Evolutionary conservation across 129 eudicot genomes (phyloP).

Genomic region (Lactuca sativa): DNA sequence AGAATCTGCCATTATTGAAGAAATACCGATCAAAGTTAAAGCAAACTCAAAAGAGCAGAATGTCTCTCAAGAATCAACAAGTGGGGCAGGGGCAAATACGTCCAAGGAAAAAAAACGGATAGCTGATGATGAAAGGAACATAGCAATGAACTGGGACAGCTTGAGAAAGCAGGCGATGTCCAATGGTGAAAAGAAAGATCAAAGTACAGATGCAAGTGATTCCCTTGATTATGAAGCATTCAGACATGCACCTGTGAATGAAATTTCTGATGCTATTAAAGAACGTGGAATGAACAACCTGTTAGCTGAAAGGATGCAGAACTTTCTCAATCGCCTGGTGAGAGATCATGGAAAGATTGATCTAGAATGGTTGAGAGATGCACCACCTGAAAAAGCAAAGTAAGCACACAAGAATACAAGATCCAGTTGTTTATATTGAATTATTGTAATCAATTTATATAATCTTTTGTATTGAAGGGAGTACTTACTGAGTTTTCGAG

Average conservation of each 20-base stretch:
- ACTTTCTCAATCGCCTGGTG: slow-evolving; percentile 76
- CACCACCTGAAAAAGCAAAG: slow-evolving; percentile 86
- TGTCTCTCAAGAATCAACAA: slow-evolving; percentile 32
- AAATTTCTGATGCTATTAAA: slow-evolving; percentile 68
- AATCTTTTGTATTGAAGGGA: slow-evolving; percentile 49
- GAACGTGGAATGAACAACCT: slow-evolving; percentile 96
- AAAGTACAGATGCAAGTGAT: slow-evolving; percentile 56
- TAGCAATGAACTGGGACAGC: slow-evolving; percentile 72
- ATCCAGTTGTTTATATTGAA: neutral
- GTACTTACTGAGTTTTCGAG: slow-evolving; percentile 71
- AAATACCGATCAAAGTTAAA: slow-evolving; percentile 16
- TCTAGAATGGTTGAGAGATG: slow-evolving; percentile 91
- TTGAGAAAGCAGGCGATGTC: slow-evolving; percentile 58
- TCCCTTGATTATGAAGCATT: slow-evolving; percentile 87
- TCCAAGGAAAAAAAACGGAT: slow-evolving; percentile 48
- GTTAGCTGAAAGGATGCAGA: slow-evolving; percentile 91
- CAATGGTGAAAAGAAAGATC: slow-evolving; percentile 45
- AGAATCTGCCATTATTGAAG: slow-evolving; percentile 7
- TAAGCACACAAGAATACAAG: slow-evolving; percentile 31
- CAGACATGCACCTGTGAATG: slow-evolving; percentile 61
- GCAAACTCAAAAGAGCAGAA: slow-evolving; percentile 33
- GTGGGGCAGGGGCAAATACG: slow-evolving; percentile 23
- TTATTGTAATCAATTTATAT: neutral
- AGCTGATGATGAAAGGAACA: slow-evolving; percentile 47
- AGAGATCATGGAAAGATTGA: slow-evolving; percentile 76